Evolutionary conservation across 164 flowering plant genomes (phyloP), one percentile per base, ranked within the genome.

Genomic region (Pachysandra terminalis): DNA sequence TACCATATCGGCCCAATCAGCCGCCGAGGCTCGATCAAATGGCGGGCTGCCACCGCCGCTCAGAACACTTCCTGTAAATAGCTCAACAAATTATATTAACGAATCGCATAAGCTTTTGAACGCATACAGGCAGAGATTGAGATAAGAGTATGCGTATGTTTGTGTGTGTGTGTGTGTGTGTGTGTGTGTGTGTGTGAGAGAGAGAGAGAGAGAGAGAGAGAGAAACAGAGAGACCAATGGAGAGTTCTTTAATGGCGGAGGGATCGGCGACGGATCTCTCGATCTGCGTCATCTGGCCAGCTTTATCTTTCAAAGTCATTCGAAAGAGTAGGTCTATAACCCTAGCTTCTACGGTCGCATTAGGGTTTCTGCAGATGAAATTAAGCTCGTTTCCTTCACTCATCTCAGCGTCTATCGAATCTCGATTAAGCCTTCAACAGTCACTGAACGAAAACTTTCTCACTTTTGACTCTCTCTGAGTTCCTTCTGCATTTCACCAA

Each of bases 1-100:
- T 9, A 87, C 70, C 94, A 84, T 87, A 61, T 89, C 86, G 3
- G 86, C 90, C 90, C 91, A 89, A 70, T 85, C 88, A 9, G 80
- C 56, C 0, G 89, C 64, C 69, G 69, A 21, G 9, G 89, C 86
- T 0, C 74, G 73, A 27, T 68, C 73, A 23, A 68, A 68, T 0
- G 91, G 90, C 5, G 57, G 78, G 52, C 89, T 85, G 21, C 91
- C 91, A 21, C 91, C 94, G 13, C 78, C 80, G 67, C 77, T 88
- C 0, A 88, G 79, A 63, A 86, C 49, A 66, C 94, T 88, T 51
- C 94, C 89, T 88, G 75, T 62, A 56, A 75, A 68, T 13, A 13
- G 26, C 22, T 21, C 68, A 45, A 61, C 70, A 69, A n/a, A 45
- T 19, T 58, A 10, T 22, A 26, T 48, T 3, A 23, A 40, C 22